Base-by-base conservation (phyloP, 495 filamentous ascomycete genomes). In the Hypoxylon trugodes region DNA sequence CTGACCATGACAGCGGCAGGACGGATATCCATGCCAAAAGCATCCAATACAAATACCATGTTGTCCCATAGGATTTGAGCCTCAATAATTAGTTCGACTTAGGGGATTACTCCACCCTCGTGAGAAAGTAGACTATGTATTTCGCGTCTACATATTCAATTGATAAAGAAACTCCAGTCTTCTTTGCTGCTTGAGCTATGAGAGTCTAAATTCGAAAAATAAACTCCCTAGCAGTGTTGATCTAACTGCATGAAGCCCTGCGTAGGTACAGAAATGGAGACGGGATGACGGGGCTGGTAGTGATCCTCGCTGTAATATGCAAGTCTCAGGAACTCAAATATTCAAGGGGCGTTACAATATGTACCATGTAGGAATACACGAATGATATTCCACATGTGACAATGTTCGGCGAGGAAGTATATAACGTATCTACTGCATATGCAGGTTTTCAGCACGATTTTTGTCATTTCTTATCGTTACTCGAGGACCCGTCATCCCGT, bases 361-460 rank as follows among this genome's bases (percentile, higher is more conserved):
- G n/a, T n/a, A n/a, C n/a, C n/a, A n/a, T n/a, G n/a, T n/a, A n/a
- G n/a, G n/a, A n/a, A n/a, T n/a, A n/a, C n/a, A n/a, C n/a, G n/a
- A n/a, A n/a, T n/a, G n/a, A n/a, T n/a, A n/a, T n/a, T n/a, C n/a
- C n/a, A n/a, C n/a, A n/a, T n/a, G 47, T 22, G 6, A 52, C 47
- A 25, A 24, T 37, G n/a, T n/a, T n/a, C n/a, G n/a, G 33, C 37
- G 32, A 38, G 47, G 48, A 37, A 48, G n/a, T n/a, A n/a, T n/a
- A 40, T 41, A 41, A 21, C 15, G 30, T 40, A 36, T 2, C 8
- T 36, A 36, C 40, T 25, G 35, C 12, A 18, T 30, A 53, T 53
- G 48, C 42, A 62, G 3, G 21, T 40, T 9, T 50, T 22, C 45
- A 25, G 50, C 42, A 51, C 55, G 49, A 48, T 49, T 22, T 42